phyloP scores from a whole-genome alignment of 371 early-diverging fungal species.

The Catenaria anguillulae region DNA sequence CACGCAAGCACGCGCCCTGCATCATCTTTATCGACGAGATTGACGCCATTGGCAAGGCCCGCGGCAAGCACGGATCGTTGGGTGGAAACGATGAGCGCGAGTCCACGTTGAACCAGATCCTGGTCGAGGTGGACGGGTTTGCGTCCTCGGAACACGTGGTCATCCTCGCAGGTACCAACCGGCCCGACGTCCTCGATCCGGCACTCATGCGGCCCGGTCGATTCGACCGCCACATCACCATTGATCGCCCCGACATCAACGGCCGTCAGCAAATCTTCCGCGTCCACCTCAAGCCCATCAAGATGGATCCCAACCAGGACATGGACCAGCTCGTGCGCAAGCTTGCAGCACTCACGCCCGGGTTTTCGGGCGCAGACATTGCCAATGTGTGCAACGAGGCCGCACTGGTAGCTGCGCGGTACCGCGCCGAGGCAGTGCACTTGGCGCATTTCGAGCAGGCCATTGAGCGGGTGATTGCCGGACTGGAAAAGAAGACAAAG shows the following conservation, averaged over 20 bases:
- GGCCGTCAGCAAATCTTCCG: conserved; percentile 90
- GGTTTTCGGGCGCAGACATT: conserved; percentile 95
- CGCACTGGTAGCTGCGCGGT: conserved; percentile 93
- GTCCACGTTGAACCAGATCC: conserved; percentile 88
- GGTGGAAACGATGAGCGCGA: conserved; percentile 98
- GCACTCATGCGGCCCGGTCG: conserved; percentile 94
- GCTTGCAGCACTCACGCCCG: conserved; percentile 88
- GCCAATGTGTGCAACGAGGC: conserved; percentile 98
- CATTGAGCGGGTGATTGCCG: conserved; percentile 96
- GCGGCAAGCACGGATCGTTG: conserved; percentile 70
- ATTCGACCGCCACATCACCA: conserved; percentile 94
- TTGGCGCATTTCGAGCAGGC: conserved; percentile 90
- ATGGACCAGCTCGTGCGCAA: conserved; percentile 67
- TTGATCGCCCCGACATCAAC: conserved; percentile 91
- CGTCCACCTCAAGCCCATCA: conserved; percentile 89
- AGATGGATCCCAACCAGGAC: conserved; percentile 33
- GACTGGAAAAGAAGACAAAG: conserved; percentile 90
- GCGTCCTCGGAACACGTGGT: conserved; percentile 79
- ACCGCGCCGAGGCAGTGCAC: conserved; percentile 53
- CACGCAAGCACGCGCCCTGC: conserved; percentile 94
- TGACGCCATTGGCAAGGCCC: conserved; percentile 98
- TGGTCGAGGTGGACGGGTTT: conserved; percentile 99
- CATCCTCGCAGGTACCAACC: conserved; percentile 87
- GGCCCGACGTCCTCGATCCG: conserved; percentile 81
- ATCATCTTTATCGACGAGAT: conserved; percentile 99